phyloP scores from a whole-genome alignment of 176 grass and related monocot species.

The Oryza australiensis region DNA sequence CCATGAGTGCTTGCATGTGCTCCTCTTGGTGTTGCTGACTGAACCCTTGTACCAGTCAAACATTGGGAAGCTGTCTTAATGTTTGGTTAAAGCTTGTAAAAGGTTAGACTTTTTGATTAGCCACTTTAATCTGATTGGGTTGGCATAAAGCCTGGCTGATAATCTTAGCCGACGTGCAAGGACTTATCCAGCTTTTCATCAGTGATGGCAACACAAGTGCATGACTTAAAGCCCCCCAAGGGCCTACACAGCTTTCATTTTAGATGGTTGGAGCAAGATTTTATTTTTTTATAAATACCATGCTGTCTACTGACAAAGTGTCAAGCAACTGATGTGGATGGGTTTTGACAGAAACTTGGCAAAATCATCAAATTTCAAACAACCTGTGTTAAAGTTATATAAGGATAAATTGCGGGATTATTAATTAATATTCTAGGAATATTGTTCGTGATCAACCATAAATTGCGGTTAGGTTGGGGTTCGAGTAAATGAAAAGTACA shows the following conservation, averaged over 20 bases:
- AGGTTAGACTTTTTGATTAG: constrained; percentile 45
- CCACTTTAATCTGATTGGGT: constrained; percentile 54
- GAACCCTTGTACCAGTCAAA: constrained; percentile 50
- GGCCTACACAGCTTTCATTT: constrained; percentile 35
- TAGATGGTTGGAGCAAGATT: constrained; percentile 35
- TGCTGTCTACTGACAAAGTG: not conserved
- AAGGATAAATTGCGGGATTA: not conserved
- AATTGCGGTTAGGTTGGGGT: not conserved
- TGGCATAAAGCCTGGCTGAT: constrained; percentile 53
- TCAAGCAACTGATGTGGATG: constrained; percentile 12
- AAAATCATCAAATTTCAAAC: not conserved
- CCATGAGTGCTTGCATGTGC: constrained; percentile 38
- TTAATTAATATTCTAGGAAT: not conserved
- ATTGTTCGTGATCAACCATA: not conserved
- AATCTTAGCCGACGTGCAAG: constrained; percentile 47
- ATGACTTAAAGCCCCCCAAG: constrained; percentile 38
- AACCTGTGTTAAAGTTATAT: not conserved
- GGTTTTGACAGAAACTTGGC: constrained; percentile 25
- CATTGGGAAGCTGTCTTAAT: constrained; percentile 50
- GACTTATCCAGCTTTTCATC: constrained; percentile 51
- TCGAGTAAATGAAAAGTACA: not conserved
- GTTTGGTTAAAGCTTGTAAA: constrained; percentile 45
- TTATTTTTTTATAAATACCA: constrained; percentile 25
- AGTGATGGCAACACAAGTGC: constrained; percentile 45
- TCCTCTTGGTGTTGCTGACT: constrained; percentile 37